Conservation (phyloP, 2,329 filamentous ascomycete genomes). For the Didymella segeticola region DNA sequence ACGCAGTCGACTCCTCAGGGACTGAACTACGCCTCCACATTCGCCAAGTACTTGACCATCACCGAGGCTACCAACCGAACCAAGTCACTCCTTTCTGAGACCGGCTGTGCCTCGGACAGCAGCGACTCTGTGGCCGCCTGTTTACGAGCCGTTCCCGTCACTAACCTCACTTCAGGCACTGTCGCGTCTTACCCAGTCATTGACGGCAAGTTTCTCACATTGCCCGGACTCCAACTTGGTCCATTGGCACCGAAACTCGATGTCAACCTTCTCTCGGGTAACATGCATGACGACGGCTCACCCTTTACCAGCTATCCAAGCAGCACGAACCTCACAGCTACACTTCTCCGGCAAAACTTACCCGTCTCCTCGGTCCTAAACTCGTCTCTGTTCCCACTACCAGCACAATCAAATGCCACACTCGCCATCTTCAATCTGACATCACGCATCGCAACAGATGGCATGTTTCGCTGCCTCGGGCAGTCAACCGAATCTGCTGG, state of each 20-base stretch:
- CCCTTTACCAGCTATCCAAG: slow-evolving; percentile 40
- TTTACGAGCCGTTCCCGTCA: slow-evolving; percentile 30
- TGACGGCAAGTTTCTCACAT: slow-evolving; percentile 40
- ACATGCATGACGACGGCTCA: slow-evolving; percentile 42
- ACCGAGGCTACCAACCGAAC: slow-evolving; percentile 29
- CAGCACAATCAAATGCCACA: slow-evolving; percentile 41
- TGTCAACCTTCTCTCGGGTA: slow-evolving; percentile 35
- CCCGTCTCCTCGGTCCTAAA: slow-evolving; percentile 17
- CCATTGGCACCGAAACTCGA: slow-evolving; percentile 22
- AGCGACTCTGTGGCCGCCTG: slow-evolving; percentile 26
- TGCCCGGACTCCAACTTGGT: slow-evolving; percentile 28
- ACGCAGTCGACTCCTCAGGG: slow-evolving; percentile 37
- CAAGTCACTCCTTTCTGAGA: slow-evolving; percentile 31
- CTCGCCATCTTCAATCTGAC: slow-evolving; percentile 43
- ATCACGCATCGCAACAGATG: slow-evolving; percentile 39
- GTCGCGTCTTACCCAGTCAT: slow-evolving; percentile 38
- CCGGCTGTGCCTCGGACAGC: slow-evolving; percentile 28
- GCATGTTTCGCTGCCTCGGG: slow-evolving; percentile 39
- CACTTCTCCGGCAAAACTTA: slow-evolving; percentile 22
- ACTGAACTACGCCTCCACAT: slow-evolving; percentile 28
- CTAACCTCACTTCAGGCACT: slow-evolving; percentile 15
- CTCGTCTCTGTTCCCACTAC: slow-evolving; percentile 25
- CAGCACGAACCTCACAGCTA: slow-evolving; percentile 28
- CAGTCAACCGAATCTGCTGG: slow-evolving; percentile 38
- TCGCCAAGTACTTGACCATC: slow-evolving; percentile 35